Conservation (phyloP, 805 yeast species). For the Ogataea parapolymorpha region DNA sequence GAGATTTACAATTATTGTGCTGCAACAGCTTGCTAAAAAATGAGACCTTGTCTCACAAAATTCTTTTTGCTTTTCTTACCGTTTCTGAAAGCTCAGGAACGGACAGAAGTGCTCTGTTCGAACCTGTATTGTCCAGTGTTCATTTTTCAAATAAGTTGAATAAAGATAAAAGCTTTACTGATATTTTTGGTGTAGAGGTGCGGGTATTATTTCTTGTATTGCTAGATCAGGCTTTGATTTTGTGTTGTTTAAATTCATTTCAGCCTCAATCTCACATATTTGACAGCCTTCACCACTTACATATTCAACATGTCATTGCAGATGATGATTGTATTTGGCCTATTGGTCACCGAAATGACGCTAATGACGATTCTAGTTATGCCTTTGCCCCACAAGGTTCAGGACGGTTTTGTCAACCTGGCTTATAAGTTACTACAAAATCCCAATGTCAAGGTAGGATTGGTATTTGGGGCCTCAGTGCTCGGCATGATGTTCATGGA, state of each 20-base stretch:
- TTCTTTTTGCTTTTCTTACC: conserved; percentile 4
- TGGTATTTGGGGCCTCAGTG: conserved; percentile 37
- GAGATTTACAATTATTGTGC: conserved; percentile 17
- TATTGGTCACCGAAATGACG: conserved; percentile 44
- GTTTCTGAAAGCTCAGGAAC: not conserved
- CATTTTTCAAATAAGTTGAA: conserved; percentile 1
- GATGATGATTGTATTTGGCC: conserved; percentile 36
- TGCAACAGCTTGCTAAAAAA: conserved; percentile 23
- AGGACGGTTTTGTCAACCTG: conserved; percentile 36
- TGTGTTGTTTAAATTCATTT: not conserved
- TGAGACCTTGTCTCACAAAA: not conserved
- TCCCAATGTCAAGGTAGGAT: conserved; percentile 40
- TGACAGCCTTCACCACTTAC: not conserved
- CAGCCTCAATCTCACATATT: not conserved
- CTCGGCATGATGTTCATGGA: conserved; percentile 47
- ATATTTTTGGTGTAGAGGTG: conserved; percentile 2
- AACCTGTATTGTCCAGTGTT: conserved; percentile 1
- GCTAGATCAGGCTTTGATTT: not conserved
- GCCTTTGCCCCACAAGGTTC: conserved; percentile 47
- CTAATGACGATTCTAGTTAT: conserved; percentile 40
- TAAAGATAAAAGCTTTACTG: not conserved
- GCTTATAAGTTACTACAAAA: conserved; percentile 31
- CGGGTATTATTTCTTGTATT: not conserved
- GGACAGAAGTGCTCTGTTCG: conserved; percentile 5
- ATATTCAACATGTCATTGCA: conserved; percentile 28